Evolutionary conservation across 2,329 filamentous ascomycete genomes (phyloP), one percentile per base, ranked within the genome.

Genomic region (Diaporthe nobilis): DNA sequence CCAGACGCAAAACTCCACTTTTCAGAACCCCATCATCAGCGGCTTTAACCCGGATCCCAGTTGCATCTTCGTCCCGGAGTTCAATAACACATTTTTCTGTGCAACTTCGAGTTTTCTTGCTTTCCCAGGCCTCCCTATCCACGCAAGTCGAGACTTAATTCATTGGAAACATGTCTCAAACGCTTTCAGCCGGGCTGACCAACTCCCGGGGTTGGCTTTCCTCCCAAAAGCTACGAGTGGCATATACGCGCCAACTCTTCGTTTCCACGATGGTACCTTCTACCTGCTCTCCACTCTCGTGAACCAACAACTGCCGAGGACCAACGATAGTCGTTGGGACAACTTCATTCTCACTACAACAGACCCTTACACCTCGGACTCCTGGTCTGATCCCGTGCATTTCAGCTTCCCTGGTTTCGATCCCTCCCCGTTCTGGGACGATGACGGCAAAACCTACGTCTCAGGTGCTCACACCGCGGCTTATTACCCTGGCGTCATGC

Each of bases 91-190:
- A 47, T 65, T 65, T 25, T 65, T 65, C 60, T 65, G 60, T 20
- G 60, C 39, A 13, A 65, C 60, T 22, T 65, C 60, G 37, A 65
- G 60, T 22, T 65, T 65, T 22, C 60, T 65, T 22, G 15, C 39
- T 3, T 65, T 65, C 4, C 60, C 60, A 9, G 60, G 60, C 17
- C 60, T 65, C 8, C 60, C 60, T 22, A 47, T 65, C 25, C 60
- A 65, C 25, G 60, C 60, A 47, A 65, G 60, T 22, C 39, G 39
- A 22, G 60, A 65, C 25, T 13, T 65, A 8, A 31, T 31, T 3
- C 39, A 65, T 22, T 65, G 60, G 60, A 47, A 65, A 22, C 60
- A 65, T 65, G 60, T 65, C 9, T 65, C 60, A 39, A 65, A 65
- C 39, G 60, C 39, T 47, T 65, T 65, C 60, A 65, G 60, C 5